A percentile compares a stretch with the other conserved stretches of the same genome.
Conservation (phyloP, 768 basidiomycete species). For the Suillus placidus region DNA sequence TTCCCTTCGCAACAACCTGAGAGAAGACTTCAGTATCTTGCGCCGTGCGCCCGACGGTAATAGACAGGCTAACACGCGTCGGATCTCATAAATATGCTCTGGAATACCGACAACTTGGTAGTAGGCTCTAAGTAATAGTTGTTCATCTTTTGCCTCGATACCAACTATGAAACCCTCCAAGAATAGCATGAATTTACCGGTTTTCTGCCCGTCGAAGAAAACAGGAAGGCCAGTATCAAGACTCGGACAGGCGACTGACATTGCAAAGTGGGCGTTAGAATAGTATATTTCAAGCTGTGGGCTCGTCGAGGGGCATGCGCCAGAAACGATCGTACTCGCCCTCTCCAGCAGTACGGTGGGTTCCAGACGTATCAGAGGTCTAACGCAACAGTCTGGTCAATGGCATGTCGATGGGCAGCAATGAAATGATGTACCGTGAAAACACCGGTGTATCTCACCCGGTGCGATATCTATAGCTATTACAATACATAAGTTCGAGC, state of each 20-base stretch:
- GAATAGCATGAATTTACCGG: constrained; percentile 75
- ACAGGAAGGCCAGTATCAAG: not conserved
- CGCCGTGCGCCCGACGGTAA: too few relatives aligned
- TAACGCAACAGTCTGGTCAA: constrained; percentile 24
- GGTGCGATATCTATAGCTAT: constrained; percentile 73
- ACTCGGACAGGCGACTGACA: constrained; percentile 14
- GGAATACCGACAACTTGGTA: too few relatives aligned
- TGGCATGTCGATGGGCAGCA: not conserved
- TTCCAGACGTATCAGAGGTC: constrained; percentile 82
- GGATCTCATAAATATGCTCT: too few relatives aligned
- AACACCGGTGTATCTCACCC: constrained; percentile 73
- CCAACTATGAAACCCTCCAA: constrained; percentile 81
- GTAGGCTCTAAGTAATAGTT: constrained; percentile 21
- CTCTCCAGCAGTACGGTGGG: constrained; percentile 64
- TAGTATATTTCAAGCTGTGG: constrained; percentile 76
- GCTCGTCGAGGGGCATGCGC: constrained; percentile 87
- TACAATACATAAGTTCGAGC: not conserved
- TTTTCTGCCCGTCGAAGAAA: constrained; percentile 63
- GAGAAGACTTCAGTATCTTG: not conserved
- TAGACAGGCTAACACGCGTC: too few relatives aligned
- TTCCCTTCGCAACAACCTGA: not conserved
- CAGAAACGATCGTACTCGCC: constrained; percentile 82
- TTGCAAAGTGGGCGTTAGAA: constrained; percentile 85
- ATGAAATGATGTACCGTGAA: constrained; percentile 58
- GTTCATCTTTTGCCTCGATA: constrained; percentile 61